Evolutionary conservation across 345 rosid genomes (phyloP), one percentile per base, ranked within the genome.

Genomic region (Salix koriyanagi): DNA sequence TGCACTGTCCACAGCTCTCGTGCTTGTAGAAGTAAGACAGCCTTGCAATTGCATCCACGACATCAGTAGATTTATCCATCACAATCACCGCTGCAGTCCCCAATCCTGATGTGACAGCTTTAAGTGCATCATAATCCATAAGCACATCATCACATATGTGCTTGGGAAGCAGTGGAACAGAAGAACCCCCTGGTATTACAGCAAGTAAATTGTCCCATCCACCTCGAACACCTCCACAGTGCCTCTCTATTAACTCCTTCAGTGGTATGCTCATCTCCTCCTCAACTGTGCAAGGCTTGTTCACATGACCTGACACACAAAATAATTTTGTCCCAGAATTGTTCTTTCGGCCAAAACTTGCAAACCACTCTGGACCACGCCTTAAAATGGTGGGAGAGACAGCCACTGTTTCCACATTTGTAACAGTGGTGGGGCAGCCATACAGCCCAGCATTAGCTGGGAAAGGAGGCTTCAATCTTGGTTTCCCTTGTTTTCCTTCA

Each of bases 191-290:
- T 0, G 97, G 98, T 62, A 96, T 96, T 30, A 96, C 85, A 6
- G 99, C 99, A 77, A 94, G 95, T 65, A 94, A 87, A 86, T 94
- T 96, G 83, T 90, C 94, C 99, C 99, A 92, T 79, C 98, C 98
- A 79, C 99, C 97, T 67, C 97, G 88, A 68, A 93, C 90, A 71
- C 97, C 99, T 75, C 98, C 97, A 72, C 99, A 91, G 73, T 96
- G 99, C 88, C 91, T 89, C 84, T 96, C 97, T 36, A 96, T 89
- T 83, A 93, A 81, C 84, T 93, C 99, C 89, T 92, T 96, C 50
- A 92, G 84, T 68, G 98, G 91, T 56, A 96, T 92, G 73, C 98
- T 92, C 97, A 94, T 91, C 86, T 94, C 98, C 84, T 92, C 97
- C 87, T 95, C 97, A 16, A 95, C 94, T 0, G 99, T 95, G 84